Evolutionary conservation across 805 yeast species (phyloP).

Genomic region (Lipomyces starkeyi): DNA sequence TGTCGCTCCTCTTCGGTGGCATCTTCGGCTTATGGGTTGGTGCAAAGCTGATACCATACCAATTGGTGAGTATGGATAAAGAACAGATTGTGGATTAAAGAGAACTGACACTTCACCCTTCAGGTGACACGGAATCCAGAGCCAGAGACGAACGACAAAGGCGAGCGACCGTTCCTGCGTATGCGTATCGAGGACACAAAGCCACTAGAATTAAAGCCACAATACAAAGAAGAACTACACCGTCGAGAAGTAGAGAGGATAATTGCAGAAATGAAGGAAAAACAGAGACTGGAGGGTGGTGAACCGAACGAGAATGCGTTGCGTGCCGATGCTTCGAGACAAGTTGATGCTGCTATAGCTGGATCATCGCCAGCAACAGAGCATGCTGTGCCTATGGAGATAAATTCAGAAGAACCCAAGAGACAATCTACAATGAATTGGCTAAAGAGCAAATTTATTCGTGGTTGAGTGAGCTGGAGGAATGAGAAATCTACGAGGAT

Average conservation of each 20-base stretch:
- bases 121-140: conserved; percentile 8
- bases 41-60: conserved; percentile 12
- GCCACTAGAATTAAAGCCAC: conserved; percentile 16
- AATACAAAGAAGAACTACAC: conserved; percentile 12
- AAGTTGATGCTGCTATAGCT: neutral
- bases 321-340: neutral
- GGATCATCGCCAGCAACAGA: neutral
- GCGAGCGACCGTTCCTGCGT: conserved; percentile 7
- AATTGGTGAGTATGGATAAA: neutral
- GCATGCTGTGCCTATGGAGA: neutral
- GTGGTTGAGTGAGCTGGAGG: neutral
- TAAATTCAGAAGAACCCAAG: neutral
- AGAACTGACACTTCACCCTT: neutral
- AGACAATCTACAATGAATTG: conserved; percentile 5
- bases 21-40: conserved; percentile 11
- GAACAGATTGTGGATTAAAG: neutral
- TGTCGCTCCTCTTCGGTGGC: conserved; percentile 13
- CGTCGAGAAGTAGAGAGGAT: conserved; percentile 13
- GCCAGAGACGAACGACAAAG: conserved; percentile 1
- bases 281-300: conserved; percentile 1
- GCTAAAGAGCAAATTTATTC: conserved; percentile 11
- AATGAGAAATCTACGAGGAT: neutral
- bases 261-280: conserved; percentile 2
- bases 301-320: neutral
- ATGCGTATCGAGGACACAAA: conserved; percentile 2